Conservation (phyloP, 139 green algal species). For the Coelastrella sp. region DNA sequence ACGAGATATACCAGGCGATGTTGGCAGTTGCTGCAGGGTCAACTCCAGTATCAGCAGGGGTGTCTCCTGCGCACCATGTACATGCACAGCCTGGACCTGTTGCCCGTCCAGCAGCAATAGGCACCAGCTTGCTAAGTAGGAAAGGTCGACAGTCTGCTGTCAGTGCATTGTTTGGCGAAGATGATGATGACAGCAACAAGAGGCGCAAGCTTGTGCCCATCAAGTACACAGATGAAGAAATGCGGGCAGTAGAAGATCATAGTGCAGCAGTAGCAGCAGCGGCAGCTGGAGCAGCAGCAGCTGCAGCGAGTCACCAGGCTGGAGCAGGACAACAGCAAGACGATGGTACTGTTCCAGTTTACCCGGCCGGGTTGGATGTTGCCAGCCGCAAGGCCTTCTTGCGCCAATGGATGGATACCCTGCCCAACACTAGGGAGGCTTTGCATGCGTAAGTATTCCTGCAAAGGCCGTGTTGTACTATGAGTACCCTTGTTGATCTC, state of each 20-base stretch:
- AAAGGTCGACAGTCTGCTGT: slow-evolving; percentile 4
- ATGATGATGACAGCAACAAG: slow-evolving; percentile 79
- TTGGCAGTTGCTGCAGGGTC: slow-evolving; percentile 21
- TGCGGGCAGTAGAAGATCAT: slow-evolving; percentile 54
- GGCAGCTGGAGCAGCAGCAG: slow-evolving; percentile 7
- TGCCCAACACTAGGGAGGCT: slow-evolving; percentile 79
- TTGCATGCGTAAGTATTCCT: background rate
- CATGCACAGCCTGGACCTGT: background rate
- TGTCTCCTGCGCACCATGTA: background rate
- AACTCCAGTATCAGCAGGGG: background rate
- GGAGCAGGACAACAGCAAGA: background rate
- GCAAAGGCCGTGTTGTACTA: background rate
- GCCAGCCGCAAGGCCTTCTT: slow-evolving; percentile 63
- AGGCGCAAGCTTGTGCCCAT: slow-evolving; percentile 78
- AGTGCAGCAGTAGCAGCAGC: slow-evolving; percentile 25
- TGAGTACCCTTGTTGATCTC: background rate
- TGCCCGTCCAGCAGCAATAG: slow-evolving; percentile 7
- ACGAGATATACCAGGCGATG: slow-evolving; percentile 37
- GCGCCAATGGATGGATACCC: slow-evolving; percentile 74
- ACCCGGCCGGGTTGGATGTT: slow-evolving; percentile 4
- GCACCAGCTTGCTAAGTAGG: background rate
- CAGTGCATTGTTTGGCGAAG: slow-evolving; percentile 74
- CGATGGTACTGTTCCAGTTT: slow-evolving; percentile 6
- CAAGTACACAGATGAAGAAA: slow-evolving; percentile 86
- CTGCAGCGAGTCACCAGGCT: background rate